These are phyloP conservation scores for Strobilomyces echinocephalus DNA, from an alignment of 768 basidiomycete genomes.

Conservation along the genomic window DNA sequence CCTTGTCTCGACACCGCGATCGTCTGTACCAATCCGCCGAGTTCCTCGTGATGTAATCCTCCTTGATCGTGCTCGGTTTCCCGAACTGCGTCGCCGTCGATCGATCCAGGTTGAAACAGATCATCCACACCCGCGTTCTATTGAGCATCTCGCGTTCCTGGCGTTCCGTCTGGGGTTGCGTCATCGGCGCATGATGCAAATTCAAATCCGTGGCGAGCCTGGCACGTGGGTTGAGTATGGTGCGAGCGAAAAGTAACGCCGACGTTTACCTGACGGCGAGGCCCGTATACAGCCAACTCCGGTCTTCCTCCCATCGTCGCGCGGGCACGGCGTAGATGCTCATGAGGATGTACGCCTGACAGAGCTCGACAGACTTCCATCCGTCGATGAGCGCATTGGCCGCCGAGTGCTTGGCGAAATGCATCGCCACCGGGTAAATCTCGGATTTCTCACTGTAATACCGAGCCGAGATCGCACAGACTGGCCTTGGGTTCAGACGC, in stretches of 20 bases:
- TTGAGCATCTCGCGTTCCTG: conserved; percentile 83
- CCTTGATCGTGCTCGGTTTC: conserved; percentile 83
- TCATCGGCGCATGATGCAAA: conserved; percentile 61
- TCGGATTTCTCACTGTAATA: conserved; percentile 77
- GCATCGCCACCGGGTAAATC: conserved; percentile 85
- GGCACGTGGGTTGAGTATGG: background rate
- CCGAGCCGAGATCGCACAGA: conserved; percentile 83
- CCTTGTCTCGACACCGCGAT: conserved; percentile 57
- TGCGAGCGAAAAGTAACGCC: background rate
- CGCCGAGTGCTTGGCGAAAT: conserved; percentile 79
- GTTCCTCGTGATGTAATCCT: conserved; percentile 73
- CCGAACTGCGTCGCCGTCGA: conserved; percentile 87
- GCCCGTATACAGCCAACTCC: conserved; percentile 86
- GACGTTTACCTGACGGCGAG: conserved; percentile 65
- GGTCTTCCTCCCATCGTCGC: conserved; percentile 82
- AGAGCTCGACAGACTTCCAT: conserved; percentile 82
- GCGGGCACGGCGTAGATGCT: conserved; percentile 77
- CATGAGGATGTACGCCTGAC: conserved; percentile 89
- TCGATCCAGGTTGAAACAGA: conserved; percentile 84
- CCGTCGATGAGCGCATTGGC: conserved; percentile 77
- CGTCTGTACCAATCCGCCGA: conserved; percentile 73
- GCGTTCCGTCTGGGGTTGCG: conserved; percentile 63
- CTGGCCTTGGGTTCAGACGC: conserved; percentile 30
- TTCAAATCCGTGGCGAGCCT: conserved; percentile 89
- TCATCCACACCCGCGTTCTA: conserved; percentile 83